These are phyloP conservation scores for Brassica balearica DNA, from an alignment of 441 rosid genomes.

Conservation along the genomic window DNA sequence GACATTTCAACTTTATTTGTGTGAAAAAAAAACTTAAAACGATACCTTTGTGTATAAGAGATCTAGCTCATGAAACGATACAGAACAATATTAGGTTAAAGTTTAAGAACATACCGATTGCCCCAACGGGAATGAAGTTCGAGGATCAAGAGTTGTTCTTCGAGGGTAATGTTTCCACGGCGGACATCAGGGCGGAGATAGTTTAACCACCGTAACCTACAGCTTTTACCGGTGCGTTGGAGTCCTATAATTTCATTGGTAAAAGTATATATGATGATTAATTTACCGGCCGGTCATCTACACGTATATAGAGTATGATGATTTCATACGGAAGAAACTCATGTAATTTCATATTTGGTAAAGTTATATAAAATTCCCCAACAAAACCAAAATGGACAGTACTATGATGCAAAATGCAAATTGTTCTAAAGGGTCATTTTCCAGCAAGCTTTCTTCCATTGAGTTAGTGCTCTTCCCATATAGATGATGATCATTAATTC, in stretches of 20 bases:
- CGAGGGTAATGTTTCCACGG: slow-evolving; percentile 92
- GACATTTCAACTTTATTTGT: neutral
- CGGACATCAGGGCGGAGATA: slow-evolving; percentile 97
- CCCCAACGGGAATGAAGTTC: slow-evolving; percentile 99
- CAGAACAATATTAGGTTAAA: neutral
- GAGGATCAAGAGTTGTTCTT: slow-evolving; percentile 93
- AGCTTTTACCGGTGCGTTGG: slow-evolving; percentile 93
- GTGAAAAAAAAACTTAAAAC: neutral
- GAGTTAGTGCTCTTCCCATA: slow-evolving; percentile 50
- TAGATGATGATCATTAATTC: slow-evolving; percentile 45
- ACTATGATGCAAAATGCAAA: slow-evolving; percentile 38
- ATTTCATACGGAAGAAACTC: slow-evolving; percentile 43
- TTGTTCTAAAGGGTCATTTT: slow-evolving; percentile 44
- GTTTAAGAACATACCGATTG: slow-evolving; percentile 57
- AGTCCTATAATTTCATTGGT: slow-evolving; percentile 62
- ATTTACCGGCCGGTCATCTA: slow-evolving; percentile 21
- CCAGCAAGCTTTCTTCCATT: slow-evolving; percentile 47
- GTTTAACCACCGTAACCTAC: slow-evolving; percentile 92
- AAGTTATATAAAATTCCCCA: slow-evolving; percentile 32
- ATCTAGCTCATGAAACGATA: neutral
- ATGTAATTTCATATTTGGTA: slow-evolving; percentile 21
- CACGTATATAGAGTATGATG: slow-evolving; percentile 28
- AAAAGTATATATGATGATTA: slow-evolving; percentile 21
- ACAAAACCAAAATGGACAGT: neutral
- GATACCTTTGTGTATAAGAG: neutral